Evolutionary conservation across 129 eudicot genomes (phyloP).

Genomic region (Flaveria ramosissima): DNA sequence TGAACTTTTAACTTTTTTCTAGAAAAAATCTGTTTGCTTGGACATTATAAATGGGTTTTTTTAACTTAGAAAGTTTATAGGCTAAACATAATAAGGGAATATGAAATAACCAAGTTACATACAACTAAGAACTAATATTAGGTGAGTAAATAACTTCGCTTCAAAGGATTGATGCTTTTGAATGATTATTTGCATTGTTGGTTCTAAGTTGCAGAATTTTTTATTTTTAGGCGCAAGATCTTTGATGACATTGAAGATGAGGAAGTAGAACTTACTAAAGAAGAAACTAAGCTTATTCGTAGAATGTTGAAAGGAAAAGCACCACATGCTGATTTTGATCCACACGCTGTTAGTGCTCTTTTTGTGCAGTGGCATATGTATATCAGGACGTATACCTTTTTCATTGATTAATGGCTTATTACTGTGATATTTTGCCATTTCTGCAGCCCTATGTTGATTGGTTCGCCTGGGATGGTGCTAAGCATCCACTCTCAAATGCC

Average conservation of each 20-base stretch:
- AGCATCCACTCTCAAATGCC: constrained; percentile 90
- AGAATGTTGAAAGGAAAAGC: constrained; percentile 81
- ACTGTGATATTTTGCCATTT: constrained; percentile 1
- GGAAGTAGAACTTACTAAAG: constrained; percentile 76
- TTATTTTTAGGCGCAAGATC: constrained; percentile 70
- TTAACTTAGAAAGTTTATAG: not conserved
- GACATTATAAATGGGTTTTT: not conserved
- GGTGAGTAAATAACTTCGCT: not conserved
- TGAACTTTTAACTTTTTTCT: not conserved
- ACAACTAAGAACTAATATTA: constrained; percentile 6
- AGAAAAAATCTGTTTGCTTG: constrained; percentile 12
- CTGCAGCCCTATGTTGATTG: constrained; percentile 91
- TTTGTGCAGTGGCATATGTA: not conserved
- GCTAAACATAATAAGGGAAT: not conserved
- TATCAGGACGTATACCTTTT: not conserved
- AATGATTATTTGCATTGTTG: not conserved
- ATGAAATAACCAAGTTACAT: constrained; percentile 8
- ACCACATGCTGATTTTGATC: constrained; percentile 91
- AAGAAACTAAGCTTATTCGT: constrained; percentile 66
- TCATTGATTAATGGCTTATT: not conserved
- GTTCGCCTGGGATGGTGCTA: constrained; percentile 82
- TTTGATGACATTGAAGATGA: constrained; percentile 85
- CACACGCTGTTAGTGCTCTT: constrained; percentile 57
- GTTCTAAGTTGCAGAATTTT: constrained; percentile 2
- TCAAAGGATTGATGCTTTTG: not conserved